phyloP scores from a whole-genome alignment of 306 rosid genomes.

The Aeschynomene evenia region DNA sequence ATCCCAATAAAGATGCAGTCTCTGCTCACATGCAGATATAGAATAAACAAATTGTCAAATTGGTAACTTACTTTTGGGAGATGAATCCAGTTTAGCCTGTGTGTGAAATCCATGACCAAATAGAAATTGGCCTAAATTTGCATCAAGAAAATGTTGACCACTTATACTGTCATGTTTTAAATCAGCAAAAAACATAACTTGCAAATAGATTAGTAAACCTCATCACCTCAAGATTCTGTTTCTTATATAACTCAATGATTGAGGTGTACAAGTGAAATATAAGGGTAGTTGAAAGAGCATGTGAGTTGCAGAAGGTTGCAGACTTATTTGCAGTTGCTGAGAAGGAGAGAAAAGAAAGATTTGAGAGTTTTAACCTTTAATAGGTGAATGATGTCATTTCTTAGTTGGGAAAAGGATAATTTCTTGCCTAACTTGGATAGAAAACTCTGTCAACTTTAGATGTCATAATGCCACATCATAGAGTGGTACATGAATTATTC shows the following conservation, averaged over 20 bases:
- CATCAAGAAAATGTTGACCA: not conserved
- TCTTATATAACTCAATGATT: no score
- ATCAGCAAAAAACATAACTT: not conserved
- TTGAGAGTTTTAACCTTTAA: not conserved
- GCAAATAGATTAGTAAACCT: not conserved
- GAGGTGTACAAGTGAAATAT: no score
- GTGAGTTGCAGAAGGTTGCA: no score
- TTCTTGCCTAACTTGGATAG: no score
- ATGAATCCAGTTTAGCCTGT: no score
- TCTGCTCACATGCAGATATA: not conserved
- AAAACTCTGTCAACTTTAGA: no score
- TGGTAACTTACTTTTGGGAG: not conserved
- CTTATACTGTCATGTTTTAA: not conserved
- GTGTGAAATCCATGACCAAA: not conserved
- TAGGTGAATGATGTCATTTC: no score
- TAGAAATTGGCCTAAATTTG: not conserved
- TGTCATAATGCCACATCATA: not conserved
- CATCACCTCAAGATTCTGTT: not conserved
- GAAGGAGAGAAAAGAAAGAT: not conserved
- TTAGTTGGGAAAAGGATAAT: no score
- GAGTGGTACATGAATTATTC: not conserved
- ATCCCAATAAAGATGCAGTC: slow-evolving; percentile 27
- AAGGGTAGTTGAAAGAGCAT: no score
- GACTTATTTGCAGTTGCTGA: no score
- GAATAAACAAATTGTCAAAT: not conserved